Evolutionary conservation across 805 yeast genomes (phyloP), one percentile per base, ranked within the genome.

Genomic region (Suhomyces xylopsoci): DNA sequence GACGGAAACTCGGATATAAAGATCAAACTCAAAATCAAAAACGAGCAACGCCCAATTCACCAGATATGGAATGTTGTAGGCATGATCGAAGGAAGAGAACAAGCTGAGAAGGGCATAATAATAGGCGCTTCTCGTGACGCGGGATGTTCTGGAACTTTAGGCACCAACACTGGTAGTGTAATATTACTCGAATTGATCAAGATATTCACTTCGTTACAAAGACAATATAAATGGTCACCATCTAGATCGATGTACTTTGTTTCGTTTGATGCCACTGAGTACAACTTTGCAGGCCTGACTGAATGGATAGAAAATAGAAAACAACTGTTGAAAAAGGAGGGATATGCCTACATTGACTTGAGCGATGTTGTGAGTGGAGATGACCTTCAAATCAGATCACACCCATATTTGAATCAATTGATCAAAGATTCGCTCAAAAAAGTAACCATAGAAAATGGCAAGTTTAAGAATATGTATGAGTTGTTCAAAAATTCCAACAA

Each of bases 81-180:
- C 1, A 81, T 85, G 45, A 82, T 92, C 20, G 77, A 80, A 32
- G 97, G 97, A 10, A 72, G 84, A 46, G 97, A 93, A 63, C 96
- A 90, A 68, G 72, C 76, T 19, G 89, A 82, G 19, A 80, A 82
- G 57, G 90, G 89, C 0, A 70, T 93, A 4, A 74, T 92, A 2
- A 81, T 93, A 51, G 97, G 96, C 0, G 91, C 97, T 0, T 81
- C 87, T 4, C 74, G 97, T 58, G 97, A 91, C 63, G 75, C 96
- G 0, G 73, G 84, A 22, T 82, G 90, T 55, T 79, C 72, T 58
- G 97, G 97, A n/a, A 84, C 96, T 0, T 69, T 81, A 3, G 77
- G 81, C 32, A 83, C 91, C 7, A 81, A 82, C 57, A 84, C 96
- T 3, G 96, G 96, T 0, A 84, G 94, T 1, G 83, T 86, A 0